Evolutionary conservation across 2,329 filamentous ascomycete genomes (phyloP).

Genomic region (Nemania abortiva): DNA sequence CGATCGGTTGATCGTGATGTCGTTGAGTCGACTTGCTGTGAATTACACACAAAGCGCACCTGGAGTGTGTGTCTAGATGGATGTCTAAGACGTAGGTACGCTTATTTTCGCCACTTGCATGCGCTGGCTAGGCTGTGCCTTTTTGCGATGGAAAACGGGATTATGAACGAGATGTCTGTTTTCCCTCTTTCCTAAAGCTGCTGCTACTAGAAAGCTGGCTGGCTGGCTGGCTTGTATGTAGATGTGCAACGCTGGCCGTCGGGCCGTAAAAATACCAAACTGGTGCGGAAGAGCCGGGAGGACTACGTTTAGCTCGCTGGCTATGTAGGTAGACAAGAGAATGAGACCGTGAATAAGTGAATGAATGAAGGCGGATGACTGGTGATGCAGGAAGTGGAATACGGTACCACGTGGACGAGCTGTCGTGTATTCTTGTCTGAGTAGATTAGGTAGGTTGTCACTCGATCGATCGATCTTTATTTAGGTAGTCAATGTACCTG

Average conservation of each 20-base stretch:
- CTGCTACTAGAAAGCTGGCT: background rate
- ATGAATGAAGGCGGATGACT: background rate
- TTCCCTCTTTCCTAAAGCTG: no score
- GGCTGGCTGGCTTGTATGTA: background rate
- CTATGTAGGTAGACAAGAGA: background rate
- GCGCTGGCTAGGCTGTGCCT: no score
- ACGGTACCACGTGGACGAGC: slow-evolving; percentile 21
- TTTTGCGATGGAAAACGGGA: no score
- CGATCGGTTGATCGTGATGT: no score
- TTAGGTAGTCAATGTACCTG: background rate
- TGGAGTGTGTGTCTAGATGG: no score
- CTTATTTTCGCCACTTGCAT: no score
- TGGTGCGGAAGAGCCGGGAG: background rate
- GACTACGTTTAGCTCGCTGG: background rate
- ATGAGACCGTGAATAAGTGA: background rate
- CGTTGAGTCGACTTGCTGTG: no score
- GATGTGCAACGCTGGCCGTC: background rate
- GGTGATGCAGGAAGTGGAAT: slow-evolving; percentile 15
- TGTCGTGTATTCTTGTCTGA: background rate
- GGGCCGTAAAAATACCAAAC: background rate
- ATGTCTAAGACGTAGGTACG: no score
- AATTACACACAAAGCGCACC: no score
- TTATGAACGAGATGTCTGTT: no score
- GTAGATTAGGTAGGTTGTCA: background rate
- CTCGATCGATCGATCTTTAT: background rate